Evolutionary conservation across 106 monocot species (phyloP).

Genomic region (Dactylorhiza incarnata): DNA sequence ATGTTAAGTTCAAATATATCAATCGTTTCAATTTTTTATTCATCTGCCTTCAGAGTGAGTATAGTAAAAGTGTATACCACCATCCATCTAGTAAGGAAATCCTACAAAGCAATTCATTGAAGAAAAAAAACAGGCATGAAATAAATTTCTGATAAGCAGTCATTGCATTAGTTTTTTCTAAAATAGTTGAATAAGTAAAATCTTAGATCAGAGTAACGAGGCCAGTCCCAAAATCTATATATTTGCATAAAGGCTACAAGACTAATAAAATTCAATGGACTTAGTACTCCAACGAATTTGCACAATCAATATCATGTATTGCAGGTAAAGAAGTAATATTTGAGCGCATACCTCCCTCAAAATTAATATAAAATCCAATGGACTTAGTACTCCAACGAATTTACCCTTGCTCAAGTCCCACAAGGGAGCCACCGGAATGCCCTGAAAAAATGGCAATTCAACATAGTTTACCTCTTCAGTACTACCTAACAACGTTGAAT

Average conservation of each 20-base stretch:
- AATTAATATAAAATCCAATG: slow-evolving; percentile 91
- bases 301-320: background rate
- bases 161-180: background rate
- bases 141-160: background rate
- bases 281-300: slow-evolving; percentile 55
- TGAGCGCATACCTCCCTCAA: slow-evolving; percentile 58
- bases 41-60: background rate
- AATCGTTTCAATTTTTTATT: background rate
- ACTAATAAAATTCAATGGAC: slow-evolving; percentile 56
- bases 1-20: background rate
- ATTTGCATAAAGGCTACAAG: background rate
- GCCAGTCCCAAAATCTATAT: background rate
- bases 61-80: background rate
- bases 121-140: background rate
- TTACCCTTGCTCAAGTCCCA: slow-evolving; percentile 71
- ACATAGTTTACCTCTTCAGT: background rate
- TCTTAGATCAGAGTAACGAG: background rate
- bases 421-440: slow-evolving; percentile 79
- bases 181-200: background rate
- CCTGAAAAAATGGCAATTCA: slow-evolving; percentile 41
- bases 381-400: slow-evolving; percentile 82
- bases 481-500: background rate
- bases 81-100: background rate
- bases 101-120: background rate
- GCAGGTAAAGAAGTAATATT: background rate